Evolutionary conservation across 768 basidiomycete species (phyloP), one percentile per base, ranked within the genome.

Genomic region (Lyophyllum shimeji): DNA sequence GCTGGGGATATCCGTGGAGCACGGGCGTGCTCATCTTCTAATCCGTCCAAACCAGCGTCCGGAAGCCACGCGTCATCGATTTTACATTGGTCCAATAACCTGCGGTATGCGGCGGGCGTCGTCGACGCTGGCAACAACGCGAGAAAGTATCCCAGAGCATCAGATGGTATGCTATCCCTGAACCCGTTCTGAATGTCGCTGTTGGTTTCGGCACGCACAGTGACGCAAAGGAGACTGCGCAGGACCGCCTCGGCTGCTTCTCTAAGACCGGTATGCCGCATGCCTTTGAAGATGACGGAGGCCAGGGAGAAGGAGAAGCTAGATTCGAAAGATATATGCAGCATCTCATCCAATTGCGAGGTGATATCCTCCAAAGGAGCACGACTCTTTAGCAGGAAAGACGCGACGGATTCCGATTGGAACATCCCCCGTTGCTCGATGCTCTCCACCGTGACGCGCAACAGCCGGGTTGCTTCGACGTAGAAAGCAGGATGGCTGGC

Each of bases 291-390:
- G 46, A 96, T 83, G 60, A 93, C 81, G 0, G 90, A 78, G 1
- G 92, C 86, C 18, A 97, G 71, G 12, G 89, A 86, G 70, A 95
- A 92, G 7, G 90, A 90, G 71, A 93, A 89, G 67, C 77, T 87
- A 0, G 74, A 70, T 21, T 89, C 87, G 71, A 95, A 95, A 0
- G 89, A 90, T 24, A 96, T 71, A 37, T 84, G 82, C 15, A 91
- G 74, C 42, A 87, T 70, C 34, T 83, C 79, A 60, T 95, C 93
- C 27, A 96, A 74, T 64, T 91, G 87, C 33, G 74, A 74, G 0
- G 86, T 82, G 4, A 86, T 78, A 24, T 89, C 87, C 60, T 87
- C 84, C n/a, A 93, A 71, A 17, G 77, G 74, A 17, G 71, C 69
- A 24, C 93, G 85, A 15, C 79, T 79, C 20, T 89, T 84, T 50